phyloP scores from a whole-genome alignment of 495 filamentous ascomycete species.

The Cudoniella acicularis region DNA sequence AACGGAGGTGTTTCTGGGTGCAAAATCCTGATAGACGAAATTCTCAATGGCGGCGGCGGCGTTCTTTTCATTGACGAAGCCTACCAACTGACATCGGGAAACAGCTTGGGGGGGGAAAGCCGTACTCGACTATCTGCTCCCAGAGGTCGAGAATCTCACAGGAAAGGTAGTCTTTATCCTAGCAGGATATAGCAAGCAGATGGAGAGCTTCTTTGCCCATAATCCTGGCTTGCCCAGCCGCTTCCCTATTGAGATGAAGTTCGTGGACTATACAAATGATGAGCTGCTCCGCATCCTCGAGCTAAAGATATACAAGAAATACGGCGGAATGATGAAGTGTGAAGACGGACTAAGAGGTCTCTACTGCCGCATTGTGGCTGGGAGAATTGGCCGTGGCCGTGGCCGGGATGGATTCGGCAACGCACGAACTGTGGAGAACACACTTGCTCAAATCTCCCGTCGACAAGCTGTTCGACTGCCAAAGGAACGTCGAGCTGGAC shows the following conservation, averaged over 20 bases:
- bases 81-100: conserved; percentile 51
- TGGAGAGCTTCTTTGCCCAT: conserved; percentile 77
- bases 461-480: conserved; percentile 57
- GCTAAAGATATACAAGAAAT: conserved; percentile 9
- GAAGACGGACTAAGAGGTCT: conserved; percentile 59
- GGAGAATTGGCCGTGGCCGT: conserved; percentile 57
- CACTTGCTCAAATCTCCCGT: conserved; percentile 43
- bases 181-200: conserved; percentile 72
- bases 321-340: conserved; percentile 45
- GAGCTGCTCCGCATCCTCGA: conserved; percentile 58
- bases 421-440: conserved; percentile 64
- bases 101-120: conserved; percentile 47
- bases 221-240: conserved; percentile 73
- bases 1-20: conserved; percentile 55
- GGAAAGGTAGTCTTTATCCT: conserved; percentile 76
- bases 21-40: conserved; percentile 54
- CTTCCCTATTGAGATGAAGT: conserved; percentile 61
- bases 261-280: conserved; percentile 64
- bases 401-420: conserved; percentile 71
- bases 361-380: conserved; percentile 59
- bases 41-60: conserved; percentile 58
- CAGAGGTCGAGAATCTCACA: conserved; percentile 71
- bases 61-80: conserved; percentile 61
- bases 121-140: conserved; percentile 71
- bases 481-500: conserved; percentile 30